phyloP scores from a whole-genome alignment of 176 grass and related monocot species.

The Oryza coarctata region DNA sequence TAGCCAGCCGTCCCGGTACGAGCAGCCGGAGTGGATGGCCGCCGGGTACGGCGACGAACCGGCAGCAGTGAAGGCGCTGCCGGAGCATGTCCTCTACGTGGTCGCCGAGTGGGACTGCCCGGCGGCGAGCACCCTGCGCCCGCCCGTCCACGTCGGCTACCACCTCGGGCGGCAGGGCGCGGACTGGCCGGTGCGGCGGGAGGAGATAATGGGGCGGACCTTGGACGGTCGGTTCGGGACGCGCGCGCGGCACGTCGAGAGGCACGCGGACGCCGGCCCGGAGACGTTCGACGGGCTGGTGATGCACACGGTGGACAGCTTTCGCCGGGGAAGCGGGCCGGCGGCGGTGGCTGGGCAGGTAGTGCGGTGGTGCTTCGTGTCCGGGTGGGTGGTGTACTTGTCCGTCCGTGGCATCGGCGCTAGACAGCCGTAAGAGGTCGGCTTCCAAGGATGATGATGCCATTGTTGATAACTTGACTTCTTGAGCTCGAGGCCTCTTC shows the following conservation, averaged over 20 bases:
- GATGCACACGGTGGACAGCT: neutral
- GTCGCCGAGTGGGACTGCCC: slow-evolving; percentile 16
- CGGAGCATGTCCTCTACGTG: slow-evolving; percentile 3
- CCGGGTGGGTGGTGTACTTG: neutral
- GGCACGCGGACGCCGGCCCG: neutral
- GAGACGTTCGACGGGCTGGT: neutral
- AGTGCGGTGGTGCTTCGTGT: slow-evolving; percentile 7
- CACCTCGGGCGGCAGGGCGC: slow-evolving; percentile 11
- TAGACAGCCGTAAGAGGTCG: neutral
- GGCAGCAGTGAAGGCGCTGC: neutral
- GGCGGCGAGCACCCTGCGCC: neutral
- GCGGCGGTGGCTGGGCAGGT: neutral
- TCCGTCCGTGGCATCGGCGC: neutral
- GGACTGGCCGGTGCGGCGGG: neutral
- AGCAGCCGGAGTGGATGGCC: neutral
- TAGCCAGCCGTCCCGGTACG: neutral
- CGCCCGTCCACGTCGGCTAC: neutral
- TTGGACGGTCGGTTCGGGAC: neutral
- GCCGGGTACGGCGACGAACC: neutral
- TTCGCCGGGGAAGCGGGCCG: neutral
- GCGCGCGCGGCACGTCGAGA: neutral
- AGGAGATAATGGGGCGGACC: neutral
- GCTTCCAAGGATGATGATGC: neutral
- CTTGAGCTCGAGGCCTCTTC: no score
- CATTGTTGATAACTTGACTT: no score